These are phyloP conservation scores for Naganishia randhawae DNA, from an alignment of 768 basidiomycete genomes.

Conservation along the genomic window DNA sequence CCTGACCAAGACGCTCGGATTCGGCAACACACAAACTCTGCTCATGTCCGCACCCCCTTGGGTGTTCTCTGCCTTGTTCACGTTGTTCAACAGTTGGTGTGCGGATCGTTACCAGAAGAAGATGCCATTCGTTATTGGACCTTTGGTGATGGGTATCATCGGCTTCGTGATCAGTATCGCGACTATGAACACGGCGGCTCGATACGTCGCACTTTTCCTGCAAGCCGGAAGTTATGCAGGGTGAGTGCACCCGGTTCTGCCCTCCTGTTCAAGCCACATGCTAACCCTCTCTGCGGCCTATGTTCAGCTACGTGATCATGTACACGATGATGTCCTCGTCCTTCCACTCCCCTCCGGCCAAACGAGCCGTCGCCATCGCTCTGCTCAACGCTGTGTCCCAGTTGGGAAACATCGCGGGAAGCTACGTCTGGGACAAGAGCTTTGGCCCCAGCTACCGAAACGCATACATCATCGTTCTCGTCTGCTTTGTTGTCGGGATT, in stretches of 20 bases:
- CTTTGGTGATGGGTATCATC: conserved; percentile 58
- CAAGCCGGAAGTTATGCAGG: conserved; percentile 45
- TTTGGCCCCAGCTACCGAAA: conserved; percentile 58
- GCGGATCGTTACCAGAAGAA: conserved; percentile 70
- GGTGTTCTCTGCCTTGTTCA: conserved; percentile 53
- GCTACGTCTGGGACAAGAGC: conserved; percentile 56
- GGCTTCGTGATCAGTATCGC: conserved; percentile 53
- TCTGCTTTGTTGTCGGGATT: conserved; percentile 56
- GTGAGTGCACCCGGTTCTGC: conserved; percentile 56
- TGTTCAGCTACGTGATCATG: conserved; percentile 62
- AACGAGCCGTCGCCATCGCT: conserved; percentile 63
- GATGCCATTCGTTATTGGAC: conserved; percentile 61
- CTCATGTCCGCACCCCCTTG: conserved; percentile 48
- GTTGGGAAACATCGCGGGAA: conserved; percentile 77
- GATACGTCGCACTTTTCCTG: conserved; percentile 48
- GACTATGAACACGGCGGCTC: conserved; percentile 41
- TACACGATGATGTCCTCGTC: conserved; percentile 56
- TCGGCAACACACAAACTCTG: conserved; percentile 37
- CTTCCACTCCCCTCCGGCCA: conserved; percentile 75
- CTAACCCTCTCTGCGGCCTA: conserved; percentile 54
- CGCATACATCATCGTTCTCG: conserved; percentile 71
- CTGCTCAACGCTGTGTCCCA: conserved; percentile 75
- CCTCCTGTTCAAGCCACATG: conserved; percentile 55
- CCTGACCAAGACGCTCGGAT: conserved; percentile 45
- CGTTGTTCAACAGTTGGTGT: conserved; percentile 57